Evolutionary conservation across 2,329 filamentous ascomycete species (phyloP).

Genomic region (Fusarium odoratissimum): DNA sequence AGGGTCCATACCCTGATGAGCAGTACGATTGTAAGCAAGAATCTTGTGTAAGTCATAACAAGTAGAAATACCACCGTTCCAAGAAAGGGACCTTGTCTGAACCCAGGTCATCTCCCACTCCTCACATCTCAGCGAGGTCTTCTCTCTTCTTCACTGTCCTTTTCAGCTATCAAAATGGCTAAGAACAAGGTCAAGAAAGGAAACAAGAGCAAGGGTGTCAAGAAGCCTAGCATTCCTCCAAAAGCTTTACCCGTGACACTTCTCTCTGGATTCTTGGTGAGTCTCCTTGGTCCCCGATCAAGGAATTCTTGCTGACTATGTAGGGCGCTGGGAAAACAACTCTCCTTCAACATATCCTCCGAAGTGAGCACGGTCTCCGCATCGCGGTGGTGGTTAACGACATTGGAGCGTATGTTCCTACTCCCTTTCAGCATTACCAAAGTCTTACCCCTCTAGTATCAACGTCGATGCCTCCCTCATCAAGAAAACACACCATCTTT

Average conservation of each 20-base stretch:
- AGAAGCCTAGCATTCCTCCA: slow-evolving; percentile 26
- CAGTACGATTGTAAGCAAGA: not conserved
- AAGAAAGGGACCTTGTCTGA: not conserved
- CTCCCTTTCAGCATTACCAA: fast-evolving
- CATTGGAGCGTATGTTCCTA: slow-evolving; percentile 65
- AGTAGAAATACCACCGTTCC: slow-evolving; percentile 10
- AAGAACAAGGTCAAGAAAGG: slow-evolving; percentile 26
- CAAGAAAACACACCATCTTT: slow-evolving; percentile 65
- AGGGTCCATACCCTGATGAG: slow-evolving; percentile 35
- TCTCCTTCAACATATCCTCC: slow-evolving; percentile 74
- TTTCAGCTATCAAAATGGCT: slow-evolving; percentile 26
- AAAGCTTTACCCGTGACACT: slow-evolving; percentile 51
- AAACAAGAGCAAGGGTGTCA: slow-evolving; percentile 21
- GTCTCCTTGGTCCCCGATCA: fast-evolving
- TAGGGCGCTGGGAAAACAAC: slow-evolving; percentile 79
- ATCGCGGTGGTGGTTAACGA: slow-evolving; percentile 82
- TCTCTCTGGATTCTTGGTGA: slow-evolving; percentile 51
- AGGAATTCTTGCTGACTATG: not conserved
- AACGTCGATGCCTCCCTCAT: slow-evolving; percentile 75
- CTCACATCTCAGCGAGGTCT: too few relatives aligned
- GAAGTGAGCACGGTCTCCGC: slow-evolving; percentile 72
- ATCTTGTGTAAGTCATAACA: slow-evolving; percentile 1
- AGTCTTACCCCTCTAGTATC: slow-evolving; percentile 53
- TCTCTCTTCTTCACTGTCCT: fast-evolving
- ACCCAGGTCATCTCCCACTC: too few relatives aligned